Percentiles rank a stretch among this genome's conserved stretches.
Conservation (phyloP, 2,329 filamentous ascomycete species). For the Diaporthe helianthi region DNA sequence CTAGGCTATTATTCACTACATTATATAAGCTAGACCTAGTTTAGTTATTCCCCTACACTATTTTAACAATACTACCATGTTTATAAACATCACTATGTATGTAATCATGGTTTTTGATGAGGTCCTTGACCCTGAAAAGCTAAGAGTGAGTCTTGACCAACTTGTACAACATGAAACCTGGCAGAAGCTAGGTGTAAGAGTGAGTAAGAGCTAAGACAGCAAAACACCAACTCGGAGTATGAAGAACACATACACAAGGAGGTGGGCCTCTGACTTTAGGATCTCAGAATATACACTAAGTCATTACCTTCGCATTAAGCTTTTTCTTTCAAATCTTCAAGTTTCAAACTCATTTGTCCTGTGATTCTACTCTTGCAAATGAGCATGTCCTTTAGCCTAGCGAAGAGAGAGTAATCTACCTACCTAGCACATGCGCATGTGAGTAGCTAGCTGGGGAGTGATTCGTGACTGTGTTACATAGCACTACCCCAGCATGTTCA, state of each 20-base stretch:
- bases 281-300: too few species aligned
- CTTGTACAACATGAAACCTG: constrained; percentile 38
- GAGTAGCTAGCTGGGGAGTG: background rate
- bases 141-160: constrained; percentile 37
- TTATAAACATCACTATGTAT: constrained; percentile 38
- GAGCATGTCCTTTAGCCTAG: background rate
- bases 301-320: too few species aligned
- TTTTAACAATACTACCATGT: constrained; percentile 38
- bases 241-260: background rate
- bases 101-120: constrained; percentile 38
- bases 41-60: constrained; percentile 37
- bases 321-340: background rate
- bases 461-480: background rate
- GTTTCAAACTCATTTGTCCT: background rate
- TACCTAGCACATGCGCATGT: too few species aligned
- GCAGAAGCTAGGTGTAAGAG: constrained; percentile 39
- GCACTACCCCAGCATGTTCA: background rate
- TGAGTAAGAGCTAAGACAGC: constrained; percentile 13
- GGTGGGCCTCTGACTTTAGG: background rate
- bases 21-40: constrained; percentile 14
- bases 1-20: too few species aligned
- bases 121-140: constrained; percentile 38
- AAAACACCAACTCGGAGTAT: background rate
- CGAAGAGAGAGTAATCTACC: background rate
- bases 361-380: background rate